Evolutionary conservation across 352 stramenopile genomes (phyloP).

Genomic region (Phytophthora fragariaefolia): DNA sequence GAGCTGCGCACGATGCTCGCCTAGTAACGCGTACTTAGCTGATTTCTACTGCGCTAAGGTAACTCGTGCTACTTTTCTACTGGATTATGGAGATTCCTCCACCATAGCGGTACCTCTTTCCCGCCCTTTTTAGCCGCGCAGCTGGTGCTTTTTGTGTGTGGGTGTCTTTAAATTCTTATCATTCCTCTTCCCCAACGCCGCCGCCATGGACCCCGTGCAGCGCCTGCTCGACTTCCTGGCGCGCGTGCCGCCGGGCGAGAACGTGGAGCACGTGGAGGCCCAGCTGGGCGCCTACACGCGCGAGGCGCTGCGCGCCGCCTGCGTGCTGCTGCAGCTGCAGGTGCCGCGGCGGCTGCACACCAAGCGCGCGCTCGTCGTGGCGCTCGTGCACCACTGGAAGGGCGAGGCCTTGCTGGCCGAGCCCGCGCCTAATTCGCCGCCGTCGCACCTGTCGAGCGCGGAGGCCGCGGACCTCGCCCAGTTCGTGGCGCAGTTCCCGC

Average conservation of each 20-base stretch:
- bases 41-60: no score
- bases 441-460: not conserved
- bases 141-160: no score
- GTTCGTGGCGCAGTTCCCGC: constrained; percentile 26
- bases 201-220: constrained; percentile 19
- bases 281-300: constrained; percentile 29
- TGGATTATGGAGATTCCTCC: no score
- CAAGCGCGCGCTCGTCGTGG: constrained; percentile 22
- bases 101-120: no score
- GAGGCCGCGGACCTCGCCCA: constrained; percentile 14
- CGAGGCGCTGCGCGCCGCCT: constrained; percentile 24
- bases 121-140: no score
- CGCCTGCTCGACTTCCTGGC: constrained; percentile 29
- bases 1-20: no score
- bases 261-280: constrained; percentile 17
- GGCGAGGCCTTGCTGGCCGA: not conserved
- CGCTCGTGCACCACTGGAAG: constrained; percentile 26
- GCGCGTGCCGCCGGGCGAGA: constrained; percentile 9
- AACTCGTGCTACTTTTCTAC: no score
- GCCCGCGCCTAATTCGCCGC: not conserved
- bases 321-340: constrained; percentile 8
- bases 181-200: not conserved
- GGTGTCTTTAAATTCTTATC: no score
- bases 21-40: no score
- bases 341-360: constrained; percentile 21